Percentiles rank a stretch among this genome's conserved stretches.
Evolutionary conservation across 2,329 filamentous ascomycete species (phyloP).

Genomic region (Ambrosiella xylebori): DNA sequence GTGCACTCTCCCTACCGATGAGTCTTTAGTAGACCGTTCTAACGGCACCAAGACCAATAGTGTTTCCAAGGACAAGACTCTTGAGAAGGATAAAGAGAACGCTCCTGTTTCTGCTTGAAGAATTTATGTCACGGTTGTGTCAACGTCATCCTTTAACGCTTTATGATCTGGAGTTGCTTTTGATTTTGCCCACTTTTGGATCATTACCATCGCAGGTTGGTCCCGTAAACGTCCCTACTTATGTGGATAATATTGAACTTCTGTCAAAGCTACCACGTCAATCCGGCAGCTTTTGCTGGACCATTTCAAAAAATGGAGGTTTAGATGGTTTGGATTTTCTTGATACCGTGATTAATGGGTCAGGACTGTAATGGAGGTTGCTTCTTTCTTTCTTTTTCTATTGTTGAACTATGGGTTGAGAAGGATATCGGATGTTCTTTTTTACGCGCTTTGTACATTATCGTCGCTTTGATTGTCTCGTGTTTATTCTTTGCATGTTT

Average conservation of each 20-base stretch:
- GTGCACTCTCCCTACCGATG: slow-evolving; percentile 24
- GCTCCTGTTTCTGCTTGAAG: slow-evolving; percentile 6
- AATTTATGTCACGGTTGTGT: neutral
- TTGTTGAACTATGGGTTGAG: neutral
- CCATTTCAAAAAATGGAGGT: too few species aligned
- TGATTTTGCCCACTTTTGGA: neutral
- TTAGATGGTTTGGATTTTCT: too few species aligned
- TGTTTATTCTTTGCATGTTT: neutral
- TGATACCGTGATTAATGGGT: too few species aligned
- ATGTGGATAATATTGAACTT: too few species aligned
- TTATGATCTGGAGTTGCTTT: neutral
- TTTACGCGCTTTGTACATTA: neutral
- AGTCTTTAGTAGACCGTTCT: slow-evolving; percentile 8
- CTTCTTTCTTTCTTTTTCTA: neutral
- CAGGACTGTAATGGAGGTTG: too few species aligned
- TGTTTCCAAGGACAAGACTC: slow-evolving; percentile 10
- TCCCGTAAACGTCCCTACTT: neutral
- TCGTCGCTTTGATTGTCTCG: neutral
- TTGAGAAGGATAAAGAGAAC: slow-evolving; percentile 10
- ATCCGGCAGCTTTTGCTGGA: too few species aligned
- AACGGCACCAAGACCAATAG: slow-evolving; percentile 19
- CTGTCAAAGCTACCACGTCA: too few species aligned
- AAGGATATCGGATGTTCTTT: neutral
- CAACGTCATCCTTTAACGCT: neutral
- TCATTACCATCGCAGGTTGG: neutral